A percentile compares a stretch with the other conserved stretches of the same genome.
These are phyloP conservation scores for Hamamelis virginiana DNA, from an alignment of 164 flowering plant genomes.

Conservation along the genomic window DNA sequence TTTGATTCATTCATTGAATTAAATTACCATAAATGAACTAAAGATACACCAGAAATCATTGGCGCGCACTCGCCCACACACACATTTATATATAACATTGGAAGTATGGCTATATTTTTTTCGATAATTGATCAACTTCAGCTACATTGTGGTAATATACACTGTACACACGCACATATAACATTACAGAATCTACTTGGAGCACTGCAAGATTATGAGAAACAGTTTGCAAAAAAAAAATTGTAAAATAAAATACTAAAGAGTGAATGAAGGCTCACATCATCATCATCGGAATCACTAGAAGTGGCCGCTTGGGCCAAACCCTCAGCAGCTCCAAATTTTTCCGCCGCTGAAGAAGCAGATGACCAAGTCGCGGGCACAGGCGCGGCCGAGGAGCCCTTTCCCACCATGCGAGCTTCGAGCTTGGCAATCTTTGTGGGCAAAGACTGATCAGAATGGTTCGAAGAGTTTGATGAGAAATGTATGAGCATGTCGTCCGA, in stretches of 20 bases:
- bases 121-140: too few species aligned
- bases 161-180: too few species aligned
- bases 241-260: too few species aligned
- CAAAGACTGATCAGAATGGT: conserved; percentile 82
- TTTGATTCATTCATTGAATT: too few species aligned
- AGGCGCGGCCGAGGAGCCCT: conserved; percentile 42
- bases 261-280: conserved; percentile 41
- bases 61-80: too few species aligned
- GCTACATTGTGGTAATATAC: too few species aligned
- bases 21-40: neutral
- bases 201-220: too few species aligned
- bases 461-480: conserved; percentile 86
- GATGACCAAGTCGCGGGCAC: conserved; percentile 36
- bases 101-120: too few species aligned
- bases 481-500: conserved; percentile 82
- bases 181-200: too few species aligned
- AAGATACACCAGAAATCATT: conserved; percentile 4
- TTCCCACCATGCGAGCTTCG: conserved; percentile 89
- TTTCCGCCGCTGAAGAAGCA: conserved; percentile 34
- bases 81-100: neutral
- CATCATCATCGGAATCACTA: conserved; percentile 85
- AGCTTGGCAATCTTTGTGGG: conserved; percentile 93
- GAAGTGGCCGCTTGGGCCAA: conserved; percentile 41
- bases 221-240: too few species aligned
- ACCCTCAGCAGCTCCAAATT: conserved; percentile 37